Conservation (phyloP, 2,329 filamentous ascomycete genomes). For the Colletotrichum tabaci region DNA sequence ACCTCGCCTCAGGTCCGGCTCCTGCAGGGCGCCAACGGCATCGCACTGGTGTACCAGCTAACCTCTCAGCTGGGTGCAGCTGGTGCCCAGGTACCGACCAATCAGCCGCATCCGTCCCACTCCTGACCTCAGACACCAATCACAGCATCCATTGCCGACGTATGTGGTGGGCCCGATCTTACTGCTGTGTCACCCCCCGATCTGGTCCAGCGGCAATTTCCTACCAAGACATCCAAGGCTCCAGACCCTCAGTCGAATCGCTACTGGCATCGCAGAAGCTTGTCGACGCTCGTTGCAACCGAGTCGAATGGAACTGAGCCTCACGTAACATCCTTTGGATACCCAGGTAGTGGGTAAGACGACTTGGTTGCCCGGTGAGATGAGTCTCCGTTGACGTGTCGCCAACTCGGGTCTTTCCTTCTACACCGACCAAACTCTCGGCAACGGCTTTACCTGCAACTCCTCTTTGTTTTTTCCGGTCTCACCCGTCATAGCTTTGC, state of each 20-base stretch:
- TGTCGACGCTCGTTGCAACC: not conserved
- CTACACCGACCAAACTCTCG: not conserved
- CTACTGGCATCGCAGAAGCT: not conserved
- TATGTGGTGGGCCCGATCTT: conserved; percentile 2
- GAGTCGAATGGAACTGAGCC: not conserved
- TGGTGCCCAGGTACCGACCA: conserved; percentile 7
- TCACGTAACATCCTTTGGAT: conserved; percentile 2
- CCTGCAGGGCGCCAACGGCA: conserved; percentile 8
- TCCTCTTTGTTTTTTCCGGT: conserved; percentile 2
- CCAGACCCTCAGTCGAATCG: not conserved
- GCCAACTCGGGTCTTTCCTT: not conserved
- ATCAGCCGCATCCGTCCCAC: not conserved
- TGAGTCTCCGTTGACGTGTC: not conserved
- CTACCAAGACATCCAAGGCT: conserved; percentile 9
- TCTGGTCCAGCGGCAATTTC: not conserved
- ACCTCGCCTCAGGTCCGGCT: not conserved
- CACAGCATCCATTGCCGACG: not conserved
- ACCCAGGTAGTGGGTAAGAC: not conserved
- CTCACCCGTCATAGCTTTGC: not conserved
- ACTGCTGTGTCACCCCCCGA: not conserved
- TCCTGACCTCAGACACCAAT: not conserved
- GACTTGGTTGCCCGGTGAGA: not conserved
- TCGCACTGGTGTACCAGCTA: conserved; percentile 3
- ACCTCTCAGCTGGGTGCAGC: conserved; percentile 6
- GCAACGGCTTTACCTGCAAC: not conserved